Evolutionary conservation across 371 early-diverging fungal genomes (phyloP), one percentile per base, ranked within the genome.

Genomic region (Mucor irregularis): DNA sequence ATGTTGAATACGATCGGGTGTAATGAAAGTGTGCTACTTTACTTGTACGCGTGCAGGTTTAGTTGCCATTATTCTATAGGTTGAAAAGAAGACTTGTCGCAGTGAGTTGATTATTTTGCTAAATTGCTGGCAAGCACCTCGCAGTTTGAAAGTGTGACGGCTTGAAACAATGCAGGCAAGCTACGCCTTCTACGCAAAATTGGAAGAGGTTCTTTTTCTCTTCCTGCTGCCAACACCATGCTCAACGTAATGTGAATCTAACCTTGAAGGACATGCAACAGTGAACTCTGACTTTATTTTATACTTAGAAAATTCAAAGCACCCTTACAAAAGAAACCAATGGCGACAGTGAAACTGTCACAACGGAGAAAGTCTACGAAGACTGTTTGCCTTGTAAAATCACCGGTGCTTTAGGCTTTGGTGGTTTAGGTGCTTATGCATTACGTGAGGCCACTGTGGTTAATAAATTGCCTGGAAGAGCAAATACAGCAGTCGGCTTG

Each of bases 351-450:
- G 25, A 24, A 42, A 47, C 39, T 7, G 5, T 7, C 5, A 24
- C 33, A 56, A 52, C 3, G 0, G 35, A 45, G 4, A 45, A 31
- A 46, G 43, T 9, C 5, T 76, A 67, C 49, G 28, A 73, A 45
- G 78, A 78, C 43, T 78, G 78, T 34, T 43, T 73, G 13, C 58
- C 78, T 1, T 78, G 78, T 47, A 74, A 69, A 54, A 19, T 78
- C 7, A 73, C 70, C 6, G 78, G 78, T 11, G 69, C 68, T 16
- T 43, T 58, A 29, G 73, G 65, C 9, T 74, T 78, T 58, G 48
- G 66, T 33, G 73, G 67, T 26, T 50, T 78, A 29, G 78, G 78
- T 14, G 66, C 37, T 1, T 78, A 78, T 58, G 75, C 75, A 14
- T 52, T 78, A 24, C 58, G 47, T 26, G 73, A 78, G 38, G 71